phyloP scores from a whole-genome alignment of 2,329 filamentous ascomycete species.

The Neofusicoccum cordaticola region DNA sequence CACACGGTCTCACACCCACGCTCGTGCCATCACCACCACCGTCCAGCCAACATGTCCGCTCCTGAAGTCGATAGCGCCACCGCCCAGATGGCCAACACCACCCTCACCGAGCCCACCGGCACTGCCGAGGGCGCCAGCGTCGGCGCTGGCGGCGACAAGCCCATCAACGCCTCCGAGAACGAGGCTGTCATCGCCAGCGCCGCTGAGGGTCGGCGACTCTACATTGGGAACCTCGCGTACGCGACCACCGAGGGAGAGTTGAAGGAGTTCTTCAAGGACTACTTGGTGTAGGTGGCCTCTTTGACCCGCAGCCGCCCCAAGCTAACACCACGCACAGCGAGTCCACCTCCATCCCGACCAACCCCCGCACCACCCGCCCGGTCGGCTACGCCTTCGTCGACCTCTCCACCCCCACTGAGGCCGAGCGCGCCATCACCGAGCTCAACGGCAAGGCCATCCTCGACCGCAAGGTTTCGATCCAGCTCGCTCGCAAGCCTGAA shows the following conservation, averaged over 20 bases:
- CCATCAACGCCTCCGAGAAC: slow-evolving; percentile 70
- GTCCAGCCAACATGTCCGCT: slow-evolving; percentile 76
- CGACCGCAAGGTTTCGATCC: slow-evolving; percentile 97
- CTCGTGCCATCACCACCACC: slow-evolving; percentile 57
- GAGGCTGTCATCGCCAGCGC: slow-evolving; percentile 95
- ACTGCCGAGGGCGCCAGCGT: slow-evolving; percentile 56
- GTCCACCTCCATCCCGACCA: slow-evolving; percentile 98
- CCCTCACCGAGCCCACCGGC: slow-evolving; percentile 56
- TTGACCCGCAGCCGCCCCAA: not conserved
- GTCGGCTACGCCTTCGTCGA: slow-evolving; percentile 99
- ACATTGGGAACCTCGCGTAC: slow-evolving; percentile 99
- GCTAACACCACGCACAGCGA: slow-evolving; percentile 60
- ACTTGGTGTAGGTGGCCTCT: slow-evolving; percentile 81
- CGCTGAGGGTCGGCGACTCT: slow-evolving; percentile 97
- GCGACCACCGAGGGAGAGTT: slow-evolving; percentile 99
- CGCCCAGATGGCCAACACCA: slow-evolving; percentile 64
- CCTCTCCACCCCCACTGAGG: slow-evolving; percentile 89
- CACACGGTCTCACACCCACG: slow-evolving; percentile 17
- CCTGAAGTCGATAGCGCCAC: slow-evolving; percentile 70
- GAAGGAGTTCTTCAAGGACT: slow-evolving; percentile 99
- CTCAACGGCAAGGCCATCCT: slow-evolving; percentile 97
- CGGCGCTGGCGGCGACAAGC: slow-evolving; percentile 55
- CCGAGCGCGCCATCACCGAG: slow-evolving; percentile 90
- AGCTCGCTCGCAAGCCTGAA: slow-evolving; percentile 97
- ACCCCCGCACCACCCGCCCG: slow-evolving; percentile 96